Conservation (phyloP, 768 basidiomycete species). For the Boletus sensibilis region DNA sequence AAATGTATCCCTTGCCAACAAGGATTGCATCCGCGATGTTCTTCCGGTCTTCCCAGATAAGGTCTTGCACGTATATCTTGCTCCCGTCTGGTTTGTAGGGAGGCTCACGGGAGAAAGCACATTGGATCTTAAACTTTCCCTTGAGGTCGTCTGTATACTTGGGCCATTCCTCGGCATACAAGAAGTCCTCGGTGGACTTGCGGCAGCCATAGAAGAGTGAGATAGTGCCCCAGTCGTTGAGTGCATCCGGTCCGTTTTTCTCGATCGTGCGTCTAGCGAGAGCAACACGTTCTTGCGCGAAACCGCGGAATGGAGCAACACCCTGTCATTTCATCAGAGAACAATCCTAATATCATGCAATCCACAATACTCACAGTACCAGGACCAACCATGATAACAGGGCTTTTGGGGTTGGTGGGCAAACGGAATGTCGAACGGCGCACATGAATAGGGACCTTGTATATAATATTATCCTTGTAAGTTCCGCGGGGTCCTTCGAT, state of each 20-base stretch:
- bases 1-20: slow-evolving; percentile 94
- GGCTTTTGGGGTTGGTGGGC: slow-evolving; percentile 97
- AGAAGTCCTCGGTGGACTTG: slow-evolving; percentile 81
- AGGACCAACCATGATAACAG: slow-evolving; percentile 98
- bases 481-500: slow-evolving; percentile 90
- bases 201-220: slow-evolving; percentile 97
- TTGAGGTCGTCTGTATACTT: slow-evolving; percentile 80
- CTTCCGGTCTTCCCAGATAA: slow-evolving; percentile 85
- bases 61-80: slow-evolving; percentile 99
- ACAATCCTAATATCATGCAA: neutral
- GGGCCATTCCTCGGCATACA: slow-evolving; percentile 96
- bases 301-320: slow-evolving; percentile 99
- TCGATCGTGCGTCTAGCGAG: slow-evolving; percentile 92
- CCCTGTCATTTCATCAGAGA: slow-evolving; percentile 52
- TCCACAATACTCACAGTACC: slow-evolving; percentile 72
- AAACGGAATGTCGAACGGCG: slow-evolving; percentile 95
- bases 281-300: slow-evolving; percentile 96
- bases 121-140: slow-evolving; percentile 87
- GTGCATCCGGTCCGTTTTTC: slow-evolving; percentile 91
- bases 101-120: slow-evolving; percentile 86
- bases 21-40: slow-evolving; percentile 85
- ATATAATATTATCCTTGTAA: slow-evolving; percentile 67
- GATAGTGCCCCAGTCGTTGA: slow-evolving; percentile 94
- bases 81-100: slow-evolving; percentile 85
- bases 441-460: slow-evolving; percentile 91